A percentile compares a stretch with the other conserved stretches of the same genome.
These are phyloP conservation scores for Mentha longifolia DNA, from an alignment of 257 asterid species.

Conservation along the genomic window DNA sequence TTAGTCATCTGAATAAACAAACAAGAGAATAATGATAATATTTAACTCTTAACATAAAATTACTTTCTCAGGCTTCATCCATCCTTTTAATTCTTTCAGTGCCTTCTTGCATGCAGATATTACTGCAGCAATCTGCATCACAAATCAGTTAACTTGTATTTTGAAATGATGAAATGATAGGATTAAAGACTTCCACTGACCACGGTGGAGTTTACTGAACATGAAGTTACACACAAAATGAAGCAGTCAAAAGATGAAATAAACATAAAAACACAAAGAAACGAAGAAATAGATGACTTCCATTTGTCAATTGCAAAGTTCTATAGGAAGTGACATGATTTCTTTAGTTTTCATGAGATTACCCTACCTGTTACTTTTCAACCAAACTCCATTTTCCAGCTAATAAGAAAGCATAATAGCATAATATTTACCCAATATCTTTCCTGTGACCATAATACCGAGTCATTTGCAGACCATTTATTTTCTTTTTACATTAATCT, in stretches of 20 bases:
- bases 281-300: slow-evolving; percentile 9
- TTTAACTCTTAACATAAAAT: not conserved
- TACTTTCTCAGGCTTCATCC: slow-evolving; percentile 95
- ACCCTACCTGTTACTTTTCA: not conserved
- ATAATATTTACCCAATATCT: not conserved
- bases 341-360: not conserved
- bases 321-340: not conserved
- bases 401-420: not conserved
- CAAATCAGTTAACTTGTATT: slow-evolving; percentile 7
- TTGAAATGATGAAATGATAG: not conserved
- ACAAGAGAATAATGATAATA: not conserved
- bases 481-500: not conserved
- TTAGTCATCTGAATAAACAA: not conserved
- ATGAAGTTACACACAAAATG: not conserved
- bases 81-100: slow-evolving; percentile 57
- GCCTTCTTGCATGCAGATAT: slow-evolving; percentile 61
- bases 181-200: not conserved
- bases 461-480: not conserved
- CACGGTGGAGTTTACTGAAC: slow-evolving; percentile 6
- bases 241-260: slow-evolving; percentile 5
- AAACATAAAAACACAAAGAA: slow-evolving; percentile 2
- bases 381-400: slow-evolving; percentile 7
- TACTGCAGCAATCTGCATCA: slow-evolving; percentile 52
- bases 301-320: slow-evolving; percentile 1
- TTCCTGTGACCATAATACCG: slow-evolving; percentile 3